Base-by-base conservation (phyloP, 2,329 filamentous ascomycete genomes). In the Colletotrichum acutatum region DNA sequence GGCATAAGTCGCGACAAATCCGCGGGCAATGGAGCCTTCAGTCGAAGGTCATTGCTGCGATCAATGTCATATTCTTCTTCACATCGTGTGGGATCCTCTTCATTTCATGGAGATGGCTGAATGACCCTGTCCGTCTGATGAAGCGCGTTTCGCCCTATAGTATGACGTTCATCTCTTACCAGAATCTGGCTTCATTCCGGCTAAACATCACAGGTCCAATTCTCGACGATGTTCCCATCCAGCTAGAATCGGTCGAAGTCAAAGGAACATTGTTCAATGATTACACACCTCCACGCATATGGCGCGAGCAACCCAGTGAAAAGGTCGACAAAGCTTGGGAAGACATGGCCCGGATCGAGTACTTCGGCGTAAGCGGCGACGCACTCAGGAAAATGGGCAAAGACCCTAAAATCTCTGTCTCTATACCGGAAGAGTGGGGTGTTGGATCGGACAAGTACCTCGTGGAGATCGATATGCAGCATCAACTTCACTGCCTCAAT, bases 231-330 rank as follows among this genome's bases (percentile, higher is more conserved):
- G 0, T 73, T 4, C 71, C 67, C 7, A 66, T 73, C 22, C 60
- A 19, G n/a, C 28, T 73, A 3, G 71, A 73, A 28, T 71, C 67
- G 1, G 30, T 73, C 1, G 42, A 65, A 32, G 71, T 73, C 11
- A 73, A 66, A 60, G 71, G 71, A 9, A 71, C 71, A 3, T 46
- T 73, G 5, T 73, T 73, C 67, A 73, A 73, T 26, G 71, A 73
- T n/a, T 73, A 77, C 76, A 80, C 80, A 78, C 81, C 81, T 76
- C 76, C 80, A 57, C 78, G 53, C 3, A 73, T 77, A 6, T 77
- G 66, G 63, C 72, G 76, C 0, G 57, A 70, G 5, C 24, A 65
- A 0, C 77, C 77, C 0, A 75, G 73, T 16, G 69, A 76, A 16
- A 75, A 75, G 16, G 75, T 78, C 2, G 77, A 77, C 62, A 61